A percentile compares a stretch with the other conserved stretches of the same genome.
These are phyloP conservation scores for Diaporthe vaccinii DNA, from an alignment of 2,329 filamentous ascomycete genomes.

Conservation along the genomic window DNA sequence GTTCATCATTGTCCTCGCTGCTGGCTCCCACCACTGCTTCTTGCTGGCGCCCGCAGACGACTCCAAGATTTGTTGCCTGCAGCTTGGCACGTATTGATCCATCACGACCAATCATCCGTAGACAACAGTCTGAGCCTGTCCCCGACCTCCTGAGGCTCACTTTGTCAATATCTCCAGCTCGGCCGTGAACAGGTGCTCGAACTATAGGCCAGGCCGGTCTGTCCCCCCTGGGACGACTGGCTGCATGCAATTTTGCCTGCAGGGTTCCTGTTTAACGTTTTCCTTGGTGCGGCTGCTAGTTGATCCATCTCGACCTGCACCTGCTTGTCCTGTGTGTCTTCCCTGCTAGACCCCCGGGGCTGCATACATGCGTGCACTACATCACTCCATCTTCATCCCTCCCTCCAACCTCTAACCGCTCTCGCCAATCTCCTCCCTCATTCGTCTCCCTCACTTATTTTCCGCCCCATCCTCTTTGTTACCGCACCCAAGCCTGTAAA, in stretches of 20 bases:
- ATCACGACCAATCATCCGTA: too few species aligned
- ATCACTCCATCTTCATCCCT: slow-evolving; percentile 28
- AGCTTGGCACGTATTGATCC: neutral
- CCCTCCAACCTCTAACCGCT: slow-evolving; percentile 30
- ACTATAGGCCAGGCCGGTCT: neutral
- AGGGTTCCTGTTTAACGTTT: slow-evolving; percentile 33
- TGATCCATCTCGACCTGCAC: slow-evolving; percentile 17
- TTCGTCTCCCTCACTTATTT: slow-evolving; percentile 28
- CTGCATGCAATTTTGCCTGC: slow-evolving; percentile 25
- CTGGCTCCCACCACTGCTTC: neutral
- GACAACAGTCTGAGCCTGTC: neutral
- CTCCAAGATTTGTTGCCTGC: neutral
- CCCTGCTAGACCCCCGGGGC: slow-evolving; percentile 19
- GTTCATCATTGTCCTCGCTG: neutral
- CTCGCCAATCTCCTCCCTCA: slow-evolving; percentile 35
- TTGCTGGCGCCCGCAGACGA: neutral
- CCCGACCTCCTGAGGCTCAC: neutral
- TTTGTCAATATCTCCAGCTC: neutral
- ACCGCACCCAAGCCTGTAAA: neutral
- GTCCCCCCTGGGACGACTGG: neutral
- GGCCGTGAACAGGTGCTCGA: neutral
- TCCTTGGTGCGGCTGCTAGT: slow-evolving; percentile 33
- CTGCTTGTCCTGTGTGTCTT: neutral
- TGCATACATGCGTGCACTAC: neutral
- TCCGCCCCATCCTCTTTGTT: slow-evolving; percentile 4